Conservation (phyloP, 169 alveolate species). For the Pseudocohnilembus persalinus region DNA sequence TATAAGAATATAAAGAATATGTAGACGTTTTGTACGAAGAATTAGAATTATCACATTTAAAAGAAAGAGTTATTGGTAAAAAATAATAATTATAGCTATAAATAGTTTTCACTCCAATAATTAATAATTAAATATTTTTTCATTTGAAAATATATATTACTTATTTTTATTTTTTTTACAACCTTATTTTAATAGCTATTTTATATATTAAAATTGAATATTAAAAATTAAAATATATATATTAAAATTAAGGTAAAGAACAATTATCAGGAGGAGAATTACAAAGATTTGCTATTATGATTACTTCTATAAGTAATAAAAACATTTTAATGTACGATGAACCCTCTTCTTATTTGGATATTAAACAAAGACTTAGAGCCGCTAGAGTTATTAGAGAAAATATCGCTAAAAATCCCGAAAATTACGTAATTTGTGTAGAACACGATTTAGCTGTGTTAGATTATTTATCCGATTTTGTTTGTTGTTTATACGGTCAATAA, state of each 20-base stretch:
- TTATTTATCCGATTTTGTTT: constrained; percentile 97
- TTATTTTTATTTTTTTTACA: too few species aligned
- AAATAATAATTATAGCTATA: background rate
- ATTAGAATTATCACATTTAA: constrained; percentile 92
- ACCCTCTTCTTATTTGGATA: constrained; percentile 99
- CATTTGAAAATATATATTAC: too few species aligned
- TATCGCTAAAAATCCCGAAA: constrained; percentile 78
- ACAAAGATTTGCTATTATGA: constrained; percentile 97
- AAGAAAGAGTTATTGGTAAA: constrained; percentile 91
- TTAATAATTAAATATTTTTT: too few species aligned
- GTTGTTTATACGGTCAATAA: constrained; percentile 99
- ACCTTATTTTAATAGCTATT: too few species aligned
- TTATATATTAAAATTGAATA: too few species aligned
- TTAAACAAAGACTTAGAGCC: constrained; percentile 96
- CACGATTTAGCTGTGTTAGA: constrained; percentile 99
- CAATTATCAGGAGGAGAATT: constrained; percentile 99
- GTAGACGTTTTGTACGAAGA: constrained; percentile 83
- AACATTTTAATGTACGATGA: constrained; percentile 99
- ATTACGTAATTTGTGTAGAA: constrained; percentile 95
- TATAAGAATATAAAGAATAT: constrained; percentile 76
- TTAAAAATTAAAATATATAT: too few species aligned
- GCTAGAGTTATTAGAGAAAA: constrained; percentile 92
- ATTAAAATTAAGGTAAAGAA: background rate
- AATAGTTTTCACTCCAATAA: too few species aligned
- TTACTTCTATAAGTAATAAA: constrained; percentile 92